These are phyloP conservation scores for Penicillium lividum DNA, from an alignment of 495 filamentous ascomycete genomes.

Conservation along the genomic window DNA sequence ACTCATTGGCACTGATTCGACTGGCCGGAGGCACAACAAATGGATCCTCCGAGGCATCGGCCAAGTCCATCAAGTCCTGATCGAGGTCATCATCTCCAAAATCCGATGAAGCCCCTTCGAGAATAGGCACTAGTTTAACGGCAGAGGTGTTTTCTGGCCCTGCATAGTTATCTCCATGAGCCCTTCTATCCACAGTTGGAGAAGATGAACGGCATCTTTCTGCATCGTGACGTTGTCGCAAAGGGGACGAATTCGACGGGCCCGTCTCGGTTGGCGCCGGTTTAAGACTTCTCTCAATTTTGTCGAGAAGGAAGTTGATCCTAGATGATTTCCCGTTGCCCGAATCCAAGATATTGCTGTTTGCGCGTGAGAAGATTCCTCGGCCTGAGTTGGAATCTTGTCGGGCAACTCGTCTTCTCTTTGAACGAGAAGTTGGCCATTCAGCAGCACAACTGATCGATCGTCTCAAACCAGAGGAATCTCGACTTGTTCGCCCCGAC, in stretches of 20 bases:
- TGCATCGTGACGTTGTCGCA: slow-evolving; percentile 42
- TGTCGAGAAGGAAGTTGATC: slow-evolving; percentile 64
- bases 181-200: slow-evolving; percentile 41
- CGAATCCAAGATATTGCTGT: slow-evolving; percentile 52
- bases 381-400: slow-evolving; percentile 34
- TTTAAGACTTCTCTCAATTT: slow-evolving; percentile 62
- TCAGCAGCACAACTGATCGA: slow-evolving; percentile 72
- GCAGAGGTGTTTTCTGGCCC: slow-evolving; percentile 13
- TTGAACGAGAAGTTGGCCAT: slow-evolving; percentile 57
- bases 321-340: slow-evolving; percentile 55
- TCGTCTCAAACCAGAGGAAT: slow-evolving; percentile 59
- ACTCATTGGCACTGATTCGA: slow-evolving; percentile 20
- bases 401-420: slow-evolving; percentile 46
- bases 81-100: slow-evolving; percentile 64
- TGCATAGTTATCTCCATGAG: slow-evolving; percentile 8
- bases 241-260: slow-evolving; percentile 58
- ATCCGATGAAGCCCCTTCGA: slow-evolving; percentile 51
- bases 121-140: slow-evolving; percentile 11
- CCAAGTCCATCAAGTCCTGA: slow-evolving; percentile 52
- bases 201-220: slow-evolving; percentile 44
- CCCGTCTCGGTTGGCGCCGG: slow-evolving; percentile 34
- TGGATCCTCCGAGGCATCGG: slow-evolving; percentile 40
- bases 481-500: slow-evolving; percentile 41
- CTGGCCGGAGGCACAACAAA: slow-evolving; percentile 18
- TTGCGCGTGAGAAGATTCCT: slow-evolving; percentile 49